Conservation (phyloP, 352 stramenopile genomes). For the Phytophthora fragariaefolia region DNA sequence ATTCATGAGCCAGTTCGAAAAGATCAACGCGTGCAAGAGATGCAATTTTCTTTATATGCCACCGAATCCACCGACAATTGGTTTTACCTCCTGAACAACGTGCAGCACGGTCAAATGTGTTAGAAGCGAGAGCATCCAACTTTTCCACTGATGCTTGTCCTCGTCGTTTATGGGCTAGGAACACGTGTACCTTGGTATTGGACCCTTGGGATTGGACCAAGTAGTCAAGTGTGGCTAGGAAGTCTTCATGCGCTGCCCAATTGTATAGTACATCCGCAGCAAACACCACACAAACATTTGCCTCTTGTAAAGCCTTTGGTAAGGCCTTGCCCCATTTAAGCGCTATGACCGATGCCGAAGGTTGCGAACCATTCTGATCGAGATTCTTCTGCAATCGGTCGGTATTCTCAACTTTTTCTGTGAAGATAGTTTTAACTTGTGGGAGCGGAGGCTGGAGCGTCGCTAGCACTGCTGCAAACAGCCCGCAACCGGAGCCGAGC, state of each 20-base stretch:
- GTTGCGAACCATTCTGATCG: slow-evolving; percentile 21
- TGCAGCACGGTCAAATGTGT: slow-evolving; percentile 1
- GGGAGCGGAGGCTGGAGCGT: not conserved
- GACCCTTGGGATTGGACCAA: slow-evolving; percentile 1
- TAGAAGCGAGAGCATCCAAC: slow-evolving; percentile 38
- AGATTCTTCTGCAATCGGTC: slow-evolving; percentile 43
- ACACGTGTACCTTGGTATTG: slow-evolving; percentile 14
- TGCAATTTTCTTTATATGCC: slow-evolving; percentile 24
- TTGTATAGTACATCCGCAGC: slow-evolving; percentile 71
- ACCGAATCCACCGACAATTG: slow-evolving; percentile 35
- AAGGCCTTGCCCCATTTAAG: slow-evolving; percentile 45
- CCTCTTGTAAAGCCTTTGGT: not conserved
- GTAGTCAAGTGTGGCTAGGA: slow-evolving; percentile 46
- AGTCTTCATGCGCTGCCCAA: slow-evolving; percentile 54
- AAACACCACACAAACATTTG: slow-evolving; percentile 40
- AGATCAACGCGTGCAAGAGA: slow-evolving; percentile 20
- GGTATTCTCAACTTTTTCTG: slow-evolving; percentile 45
- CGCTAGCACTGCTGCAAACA: slow-evolving; percentile 49
- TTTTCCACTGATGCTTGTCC: slow-evolving; percentile 31
- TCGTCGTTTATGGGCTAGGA: slow-evolving; percentile 67
- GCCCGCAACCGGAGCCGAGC: slow-evolving; percentile 53
- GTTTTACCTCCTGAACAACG: not conserved
- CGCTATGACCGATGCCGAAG: slow-evolving; percentile 10
- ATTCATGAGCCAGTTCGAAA: slow-evolving; percentile 3
- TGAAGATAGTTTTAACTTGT: slow-evolving; percentile 27